A percentile compares a stretch with the other conserved stretches of the same genome.
phyloP scores from a whole-genome alignment of 345 rosid genomes.

The Rhodomyrtus tomentosa region DNA sequence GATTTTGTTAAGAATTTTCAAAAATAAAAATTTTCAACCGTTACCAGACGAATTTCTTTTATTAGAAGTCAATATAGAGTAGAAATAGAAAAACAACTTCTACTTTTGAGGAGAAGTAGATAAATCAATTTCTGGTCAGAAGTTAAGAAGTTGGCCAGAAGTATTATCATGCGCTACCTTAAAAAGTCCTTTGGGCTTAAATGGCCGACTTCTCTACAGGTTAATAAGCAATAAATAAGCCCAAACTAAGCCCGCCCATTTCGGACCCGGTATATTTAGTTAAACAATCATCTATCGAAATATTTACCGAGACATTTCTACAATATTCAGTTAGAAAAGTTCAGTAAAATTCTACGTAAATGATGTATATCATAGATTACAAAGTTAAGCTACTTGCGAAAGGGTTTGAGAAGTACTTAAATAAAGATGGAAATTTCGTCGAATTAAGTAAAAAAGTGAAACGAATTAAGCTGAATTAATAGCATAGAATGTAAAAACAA shows the following conservation, averaged over 20 bases:
- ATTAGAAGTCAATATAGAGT: too few relatives aligned
- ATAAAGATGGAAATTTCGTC: background rate
- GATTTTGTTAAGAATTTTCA: too few relatives aligned
- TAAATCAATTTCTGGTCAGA: too few relatives aligned
- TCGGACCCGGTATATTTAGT: background rate
- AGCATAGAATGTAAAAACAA: background rate
- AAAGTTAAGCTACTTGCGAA: background rate
- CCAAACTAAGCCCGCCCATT: background rate
- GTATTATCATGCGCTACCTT: too few relatives aligned
- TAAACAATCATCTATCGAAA: background rate
- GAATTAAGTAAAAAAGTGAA: background rate
- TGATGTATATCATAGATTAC: background rate
- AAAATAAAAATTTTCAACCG: too few relatives aligned
- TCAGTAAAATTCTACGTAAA: background rate
- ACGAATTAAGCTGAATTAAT: background rate
- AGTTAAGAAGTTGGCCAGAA: too few relatives aligned
- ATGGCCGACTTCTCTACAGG: background rate
- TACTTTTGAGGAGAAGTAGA: too few relatives aligned
- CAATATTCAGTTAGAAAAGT: background rate
- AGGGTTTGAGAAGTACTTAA: background rate
- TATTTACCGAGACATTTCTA: background rate
- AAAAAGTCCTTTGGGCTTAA: background rate
- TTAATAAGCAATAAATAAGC: background rate
- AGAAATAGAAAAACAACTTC: too few relatives aligned
- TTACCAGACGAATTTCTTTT: too few relatives aligned